A percentile compares a stretch with the other conserved stretches of the same genome.
These are phyloP conservation scores for Annulohypoxylon stygium DNA, from an alignment of 495 filamentous ascomycete species.

Conservation along the genomic window DNA sequence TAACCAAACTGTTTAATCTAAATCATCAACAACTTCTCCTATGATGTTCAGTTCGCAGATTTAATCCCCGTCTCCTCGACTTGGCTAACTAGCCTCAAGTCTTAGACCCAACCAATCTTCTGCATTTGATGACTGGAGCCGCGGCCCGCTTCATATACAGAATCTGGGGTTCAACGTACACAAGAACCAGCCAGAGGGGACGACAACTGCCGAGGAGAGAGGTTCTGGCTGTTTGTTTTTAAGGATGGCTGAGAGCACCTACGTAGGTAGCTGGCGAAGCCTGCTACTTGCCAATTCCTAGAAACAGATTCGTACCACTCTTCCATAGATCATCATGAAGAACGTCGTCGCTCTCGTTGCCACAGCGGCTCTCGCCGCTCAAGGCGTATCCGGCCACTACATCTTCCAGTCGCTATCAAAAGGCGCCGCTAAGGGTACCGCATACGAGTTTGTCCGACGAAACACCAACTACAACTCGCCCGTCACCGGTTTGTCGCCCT, in stretches of 20 bases:
- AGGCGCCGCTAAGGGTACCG: slow-evolving; percentile 58
- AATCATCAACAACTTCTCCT: slow-evolving; percentile 24
- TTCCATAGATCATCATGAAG: slow-evolving; percentile 52
- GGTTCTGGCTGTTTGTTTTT: slow-evolving; percentile 36
- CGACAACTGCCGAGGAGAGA: slow-evolving; percentile 42
- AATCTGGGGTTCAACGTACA: slow-evolving; percentile 33
- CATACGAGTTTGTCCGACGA: slow-evolving; percentile 66
- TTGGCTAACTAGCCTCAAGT: slow-evolving; percentile 32
- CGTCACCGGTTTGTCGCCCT: slow-evolving; percentile 56
- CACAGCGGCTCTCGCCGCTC: slow-evolving; percentile 54
- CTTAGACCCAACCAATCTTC: slow-evolving; percentile 22
- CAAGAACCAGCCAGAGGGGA: not conserved
- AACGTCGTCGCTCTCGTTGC: slow-evolving; percentile 47
- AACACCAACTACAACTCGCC: slow-evolving; percentile 72
- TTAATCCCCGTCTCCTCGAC: slow-evolving; percentile 11
- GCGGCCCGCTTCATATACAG: slow-evolving; percentile 45
- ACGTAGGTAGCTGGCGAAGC: slow-evolving; percentile 29
- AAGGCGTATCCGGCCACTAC: slow-evolving; percentile 58
- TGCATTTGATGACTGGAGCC: slow-evolving; percentile 30
- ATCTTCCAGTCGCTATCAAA: slow-evolving; percentile 65
- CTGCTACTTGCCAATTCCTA: slow-evolving; percentile 12
- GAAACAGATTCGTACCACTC: slow-evolving; percentile 3
- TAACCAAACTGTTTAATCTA: slow-evolving; percentile 33
- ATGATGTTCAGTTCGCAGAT: slow-evolving; percentile 24
- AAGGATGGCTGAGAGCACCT: slow-evolving; percentile 36